These are phyloP conservation scores for Fusarium ramigenum DNA, from an alignment of 2,329 filamentous ascomycete species.

Conservation along the genomic window DNA sequence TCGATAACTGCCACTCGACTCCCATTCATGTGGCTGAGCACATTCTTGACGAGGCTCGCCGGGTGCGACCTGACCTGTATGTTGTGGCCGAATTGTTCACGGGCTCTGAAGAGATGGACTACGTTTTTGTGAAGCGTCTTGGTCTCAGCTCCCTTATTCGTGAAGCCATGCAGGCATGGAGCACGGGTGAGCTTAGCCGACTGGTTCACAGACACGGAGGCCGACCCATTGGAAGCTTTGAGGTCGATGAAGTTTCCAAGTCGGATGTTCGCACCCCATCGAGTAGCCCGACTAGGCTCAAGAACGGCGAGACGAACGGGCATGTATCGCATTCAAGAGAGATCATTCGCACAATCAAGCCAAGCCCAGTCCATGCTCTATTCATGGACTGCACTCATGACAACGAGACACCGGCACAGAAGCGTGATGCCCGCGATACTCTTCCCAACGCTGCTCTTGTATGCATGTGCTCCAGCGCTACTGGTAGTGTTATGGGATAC, in stretches of 20 bases:
- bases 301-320: slow-evolving; percentile 38
- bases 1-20: slow-evolving; percentile 98
- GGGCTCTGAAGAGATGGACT: slow-evolving; percentile 95
- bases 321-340: slow-evolving; percentile 60
- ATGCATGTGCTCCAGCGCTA: slow-evolving; percentile 93
- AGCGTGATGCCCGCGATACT: slow-evolving; percentile 92
- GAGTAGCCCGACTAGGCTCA: slow-evolving; percentile 44
- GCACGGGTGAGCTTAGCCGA: slow-evolving; percentile 88
- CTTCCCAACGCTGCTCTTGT: slow-evolving; percentile 93
- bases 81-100: slow-evolving; percentile 96
- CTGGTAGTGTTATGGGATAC: slow-evolving; percentile 96
- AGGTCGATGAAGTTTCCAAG: slow-evolving; percentile 84
- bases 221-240: slow-evolving; percentile 94
- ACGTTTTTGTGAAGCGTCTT: slow-evolving; percentile 91
- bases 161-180: slow-evolving; percentile 99
- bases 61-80: slow-evolving; percentile 86
- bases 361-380: slow-evolving; percentile 88
- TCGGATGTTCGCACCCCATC: slow-evolving; percentile 56
- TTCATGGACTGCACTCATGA: slow-evolving; percentile 99
- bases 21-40: slow-evolving; percentile 94
- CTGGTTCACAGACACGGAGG: slow-evolving; percentile 94
- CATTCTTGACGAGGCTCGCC: slow-evolving; percentile 91
- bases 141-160: slow-evolving; percentile 92
- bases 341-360: slow-evolving; percentile 81
- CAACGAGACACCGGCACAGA: slow-evolving; percentile 95